Conservation (phyloP, 2,329 filamentous ascomycete species). For the Zarea fungicola region DNA sequence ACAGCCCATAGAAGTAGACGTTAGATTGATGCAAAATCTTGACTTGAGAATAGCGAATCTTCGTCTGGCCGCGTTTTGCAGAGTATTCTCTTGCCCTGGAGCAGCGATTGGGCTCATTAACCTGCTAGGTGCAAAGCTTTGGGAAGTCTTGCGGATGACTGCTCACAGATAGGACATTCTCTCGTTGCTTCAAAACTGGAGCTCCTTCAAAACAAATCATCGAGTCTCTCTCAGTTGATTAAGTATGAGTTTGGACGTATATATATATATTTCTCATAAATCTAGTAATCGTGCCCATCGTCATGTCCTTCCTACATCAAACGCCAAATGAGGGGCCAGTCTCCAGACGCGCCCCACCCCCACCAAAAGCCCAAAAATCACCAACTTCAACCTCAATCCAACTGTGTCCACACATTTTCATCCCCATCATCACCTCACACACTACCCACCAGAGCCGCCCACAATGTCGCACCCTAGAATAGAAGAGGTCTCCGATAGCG, state of each 20-base stretch:
- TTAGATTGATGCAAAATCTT: constrained; percentile 14
- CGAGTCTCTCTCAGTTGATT: too few species aligned
- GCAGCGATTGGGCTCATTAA: constrained; percentile 28
- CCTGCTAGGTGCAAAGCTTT: constrained; percentile 23
- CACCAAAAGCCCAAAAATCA: constrained; percentile 7
- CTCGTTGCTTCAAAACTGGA: too few species aligned
- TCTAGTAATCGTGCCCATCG: too few species aligned
- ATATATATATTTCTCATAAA: too few species aligned
- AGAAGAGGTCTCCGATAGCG: constrained; percentile 86
- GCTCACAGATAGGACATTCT: constrained; percentile 25
- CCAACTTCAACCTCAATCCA: constrained; percentile 8
- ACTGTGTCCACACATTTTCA: neutral
- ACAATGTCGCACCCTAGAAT: constrained; percentile 80
- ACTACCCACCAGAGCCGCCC: constrained; percentile 9
- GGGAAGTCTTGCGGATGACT: constrained; percentile 24
- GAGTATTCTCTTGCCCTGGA: constrained; percentile 36
- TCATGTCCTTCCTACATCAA: too few species aligned
- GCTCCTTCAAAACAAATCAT: too few species aligned
- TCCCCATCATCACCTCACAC: neutral
- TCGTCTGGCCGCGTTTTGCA: constrained; percentile 24
- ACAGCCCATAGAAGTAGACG: neutral
- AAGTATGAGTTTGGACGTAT: too few species aligned
- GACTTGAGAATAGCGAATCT: constrained; percentile 22
- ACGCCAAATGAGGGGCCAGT: too few species aligned
- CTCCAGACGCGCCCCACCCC: constrained; percentile 4